Evolutionary conservation across 495 filamentous ascomycete species (phyloP).

Genomic region (Cryomyces minteri): DNA sequence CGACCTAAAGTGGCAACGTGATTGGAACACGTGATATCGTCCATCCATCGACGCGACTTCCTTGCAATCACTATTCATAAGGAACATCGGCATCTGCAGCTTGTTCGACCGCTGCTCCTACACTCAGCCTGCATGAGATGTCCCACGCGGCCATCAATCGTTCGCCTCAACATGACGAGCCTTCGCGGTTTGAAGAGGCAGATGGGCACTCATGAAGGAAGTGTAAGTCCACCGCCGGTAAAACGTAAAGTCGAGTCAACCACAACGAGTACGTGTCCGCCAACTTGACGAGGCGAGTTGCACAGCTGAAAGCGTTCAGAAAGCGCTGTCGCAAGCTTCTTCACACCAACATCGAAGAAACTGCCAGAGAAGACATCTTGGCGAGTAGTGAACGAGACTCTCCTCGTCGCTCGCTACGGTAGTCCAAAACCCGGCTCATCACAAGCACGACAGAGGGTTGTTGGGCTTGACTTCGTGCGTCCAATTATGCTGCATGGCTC

Average conservation of each 20-base stretch:
- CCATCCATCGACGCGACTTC: too few relatives aligned
- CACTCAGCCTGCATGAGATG: too few relatives aligned
- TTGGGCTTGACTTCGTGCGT: conserved; percentile 79
- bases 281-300: neutral
- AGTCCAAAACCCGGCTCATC: conserved; percentile 6
- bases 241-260: conserved; percentile 45
- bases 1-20: too few relatives aligned
- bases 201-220: conserved; percentile 12
- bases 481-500: neutral
- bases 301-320: conserved; percentile 17
- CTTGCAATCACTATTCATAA: too few relatives aligned
- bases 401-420: conserved; percentile 60
- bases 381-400: conserved; percentile 43
- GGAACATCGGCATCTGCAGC: too few relatives aligned
- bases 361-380: conserved; percentile 62
- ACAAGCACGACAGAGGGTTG: conserved; percentile 36
- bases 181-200: conserved; percentile 7
- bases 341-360: conserved; percentile 76
- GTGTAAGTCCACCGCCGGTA: conserved; percentile 39
- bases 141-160: too few relatives aligned
- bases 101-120: too few relatives aligned
- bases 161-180: too few relatives aligned
- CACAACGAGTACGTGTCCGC: conserved; percentile 44
- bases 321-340: conserved; percentile 65
- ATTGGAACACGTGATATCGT: too few relatives aligned